These are phyloP conservation scores for Cucurbita maxima DNA, from an alignment of 306 rosid genomes.

Conservation along the genomic window DNA sequence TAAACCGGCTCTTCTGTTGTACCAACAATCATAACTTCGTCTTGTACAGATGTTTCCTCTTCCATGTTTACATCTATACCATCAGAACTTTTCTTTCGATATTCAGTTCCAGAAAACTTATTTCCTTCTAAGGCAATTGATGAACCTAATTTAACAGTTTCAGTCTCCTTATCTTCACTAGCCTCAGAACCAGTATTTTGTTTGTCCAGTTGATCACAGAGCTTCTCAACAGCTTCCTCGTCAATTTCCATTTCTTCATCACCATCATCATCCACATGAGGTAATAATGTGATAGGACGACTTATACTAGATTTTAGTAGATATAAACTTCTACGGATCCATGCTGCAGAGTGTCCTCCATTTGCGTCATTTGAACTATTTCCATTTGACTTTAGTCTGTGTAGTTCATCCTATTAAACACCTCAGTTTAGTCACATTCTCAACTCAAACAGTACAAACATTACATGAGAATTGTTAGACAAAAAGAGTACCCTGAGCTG, in stretches of 20 bases:
- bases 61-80: constrained; percentile 41
- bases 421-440: constrained; percentile 9
- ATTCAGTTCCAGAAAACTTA: constrained; percentile 9
- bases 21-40: constrained; percentile 24
- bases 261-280: constrained; percentile 61
- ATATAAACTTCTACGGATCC: constrained; percentile 82
- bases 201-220: constrained; percentile 32
- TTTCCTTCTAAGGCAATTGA: constrained; percentile 14
- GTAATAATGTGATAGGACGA: constrained; percentile 31
- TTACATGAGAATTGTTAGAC: constrained; percentile 8
- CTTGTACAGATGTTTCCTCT: constrained; percentile 27
- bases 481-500: constrained; percentile 64
- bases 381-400: constrained; percentile 60
- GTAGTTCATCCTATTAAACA: constrained; percentile 74
- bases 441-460: constrained; percentile 8
- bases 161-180: constrained; percentile 4
- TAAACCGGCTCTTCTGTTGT: constrained; percentile 10
- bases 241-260: constrained; percentile 98
- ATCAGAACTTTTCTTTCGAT: constrained; percentile 14
- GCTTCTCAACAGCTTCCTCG: constrained; percentile 61
- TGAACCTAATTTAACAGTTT: constrained; percentile 7
- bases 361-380: constrained; percentile 33
- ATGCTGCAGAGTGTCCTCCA: constrained; percentile 77
- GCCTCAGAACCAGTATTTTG: constrained; percentile 17
- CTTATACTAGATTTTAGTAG: constrained; percentile 54